phyloP scores from a whole-genome alignment of 1,284 basidiomycete genomes.

The Rhodotorula sp. region DNA sequence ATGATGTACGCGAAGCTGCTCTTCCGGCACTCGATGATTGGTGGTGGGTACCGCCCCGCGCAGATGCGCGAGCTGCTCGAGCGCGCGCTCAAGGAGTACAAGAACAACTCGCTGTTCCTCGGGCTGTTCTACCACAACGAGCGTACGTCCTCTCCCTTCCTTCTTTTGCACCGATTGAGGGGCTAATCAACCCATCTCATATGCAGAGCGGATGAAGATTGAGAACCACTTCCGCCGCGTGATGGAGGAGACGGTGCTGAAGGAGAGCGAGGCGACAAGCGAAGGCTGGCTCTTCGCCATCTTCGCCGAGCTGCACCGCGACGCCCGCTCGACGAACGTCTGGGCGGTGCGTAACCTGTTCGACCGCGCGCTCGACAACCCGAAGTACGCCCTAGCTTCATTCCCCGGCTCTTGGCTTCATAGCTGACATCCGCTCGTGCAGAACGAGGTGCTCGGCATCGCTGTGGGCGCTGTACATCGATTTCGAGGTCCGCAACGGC shows the following conservation, averaged over 20 bases:
- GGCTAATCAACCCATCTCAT: slow-evolving; percentile 57
- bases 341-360: slow-evolving; percentile 45
- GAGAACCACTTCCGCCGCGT: slow-evolving; percentile 67
- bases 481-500: slow-evolving; percentile 73
- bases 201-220: slow-evolving; percentile 49
- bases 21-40: slow-evolving; percentile 62
- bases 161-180: rapidly evolving
- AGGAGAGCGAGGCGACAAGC: slow-evolving; percentile 61
- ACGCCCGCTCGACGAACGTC: slow-evolving; percentile 37
- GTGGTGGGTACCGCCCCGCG: slow-evolving; percentile 63
- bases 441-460: slow-evolving; percentile 69
- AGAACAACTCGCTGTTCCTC: slow-evolving; percentile 72
- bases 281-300: slow-evolving; percentile 48
- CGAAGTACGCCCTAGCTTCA: slow-evolving; percentile 12
- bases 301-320: slow-evolving; percentile 47
- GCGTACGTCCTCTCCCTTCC: slow-evolving; percentile 61
- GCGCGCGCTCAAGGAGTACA: slow-evolving; percentile 62
- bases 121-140: slow-evolving; percentile 75
- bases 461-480: slow-evolving; percentile 77
- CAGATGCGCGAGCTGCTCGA: slow-evolving; percentile 64
- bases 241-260: slow-evolving; percentile 63
- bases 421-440: slow-evolving; percentile 14
- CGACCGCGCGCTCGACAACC: slow-evolving; percentile 46
- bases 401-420: neutral
- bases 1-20: slow-evolving; percentile 63